Evolutionary conservation across 2,329 filamentous ascomycete genomes (phyloP).

Genomic region (Penicillium sp.): DNA sequence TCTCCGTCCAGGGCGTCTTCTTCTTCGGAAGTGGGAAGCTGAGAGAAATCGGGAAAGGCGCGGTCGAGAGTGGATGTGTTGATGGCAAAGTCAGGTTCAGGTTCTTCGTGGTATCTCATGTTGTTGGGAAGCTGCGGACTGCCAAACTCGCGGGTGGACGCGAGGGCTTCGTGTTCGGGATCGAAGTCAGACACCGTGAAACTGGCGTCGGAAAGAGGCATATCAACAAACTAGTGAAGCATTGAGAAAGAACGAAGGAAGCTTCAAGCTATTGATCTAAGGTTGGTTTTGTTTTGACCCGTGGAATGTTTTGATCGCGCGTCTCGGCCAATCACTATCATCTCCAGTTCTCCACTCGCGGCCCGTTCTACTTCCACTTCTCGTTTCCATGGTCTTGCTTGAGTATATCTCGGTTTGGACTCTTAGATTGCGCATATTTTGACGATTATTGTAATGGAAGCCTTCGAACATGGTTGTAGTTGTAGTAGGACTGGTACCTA

Average conservation of each 20-base stretch:
- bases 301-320: constrained; percentile 17
- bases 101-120: constrained; percentile 24
- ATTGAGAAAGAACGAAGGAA: background rate
- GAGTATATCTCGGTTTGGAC: too few species aligned
- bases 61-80: constrained; percentile 45
- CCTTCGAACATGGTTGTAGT: too few species aligned
- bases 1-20: constrained; percentile 24
- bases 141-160: constrained; percentile 37
- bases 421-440: too few species aligned
- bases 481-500: too few species aligned
- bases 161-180: constrained; percentile 41
- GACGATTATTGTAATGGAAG: too few species aligned
- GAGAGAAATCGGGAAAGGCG: constrained; percentile 48
- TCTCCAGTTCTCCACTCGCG: background rate
- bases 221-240: constrained; percentile 6
- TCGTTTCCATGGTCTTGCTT: background rate
- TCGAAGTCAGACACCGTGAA: constrained; percentile 39
- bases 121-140: constrained; percentile 25
- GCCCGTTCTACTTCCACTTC: constrained; percentile 2
- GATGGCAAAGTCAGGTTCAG: constrained; percentile 42
- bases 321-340: constrained; percentile 11
- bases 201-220: constrained; percentile 26
- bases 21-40: constrained; percentile 40
- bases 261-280: constrained; percentile 1
- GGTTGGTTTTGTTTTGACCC: constrained; percentile 13